Conservation (phyloP, 2,329 filamentous ascomycete species). For the Dendryphion nanum region DNA sequence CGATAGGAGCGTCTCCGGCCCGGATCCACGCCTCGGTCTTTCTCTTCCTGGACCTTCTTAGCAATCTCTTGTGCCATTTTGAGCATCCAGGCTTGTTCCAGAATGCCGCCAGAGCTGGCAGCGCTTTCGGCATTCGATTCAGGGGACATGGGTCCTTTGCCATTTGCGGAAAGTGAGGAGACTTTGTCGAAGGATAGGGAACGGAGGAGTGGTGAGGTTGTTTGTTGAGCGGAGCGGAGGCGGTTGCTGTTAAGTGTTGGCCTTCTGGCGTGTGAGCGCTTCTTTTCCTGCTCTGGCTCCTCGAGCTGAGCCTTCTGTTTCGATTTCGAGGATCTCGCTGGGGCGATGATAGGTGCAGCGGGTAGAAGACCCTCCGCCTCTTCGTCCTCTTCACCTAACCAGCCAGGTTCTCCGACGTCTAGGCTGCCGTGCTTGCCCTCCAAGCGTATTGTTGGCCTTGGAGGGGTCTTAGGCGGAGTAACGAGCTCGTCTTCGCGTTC, state of each 20-base stretch:
- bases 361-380: conserved; percentile 24
- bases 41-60: conserved; percentile 82
- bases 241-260: conserved; percentile 30
- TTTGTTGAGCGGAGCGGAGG: conserved; percentile 30
- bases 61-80: conserved; percentile 95
- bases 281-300: conserved; percentile 10
- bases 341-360: conserved; percentile 25
- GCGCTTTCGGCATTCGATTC: conserved; percentile 18
- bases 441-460: conserved; percentile 18
- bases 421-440: conserved; percentile 23
- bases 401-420: conserved; percentile 23
- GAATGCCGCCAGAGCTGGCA: conserved; percentile 51
- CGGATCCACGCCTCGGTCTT: conserved; percentile 44
- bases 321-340: conserved; percentile 19
- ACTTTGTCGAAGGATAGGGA: conserved; percentile 34
- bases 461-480: conserved; percentile 32
- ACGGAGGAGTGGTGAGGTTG: conserved; percentile 35
- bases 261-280: conserved; percentile 15
- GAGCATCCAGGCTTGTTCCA: conserved; percentile 82
- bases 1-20: neutral
- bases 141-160: conserved; percentile 17
- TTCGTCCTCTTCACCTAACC: conserved; percentile 15
- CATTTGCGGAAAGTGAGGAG: conserved; percentile 18
- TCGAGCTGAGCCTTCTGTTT: conserved; percentile 18
- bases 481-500: conserved; percentile 30